These are phyloP conservation scores for Fraxinus pennsylvanica DNA, from an alignment of 257 asterid species.

Conservation along the genomic window DNA sequence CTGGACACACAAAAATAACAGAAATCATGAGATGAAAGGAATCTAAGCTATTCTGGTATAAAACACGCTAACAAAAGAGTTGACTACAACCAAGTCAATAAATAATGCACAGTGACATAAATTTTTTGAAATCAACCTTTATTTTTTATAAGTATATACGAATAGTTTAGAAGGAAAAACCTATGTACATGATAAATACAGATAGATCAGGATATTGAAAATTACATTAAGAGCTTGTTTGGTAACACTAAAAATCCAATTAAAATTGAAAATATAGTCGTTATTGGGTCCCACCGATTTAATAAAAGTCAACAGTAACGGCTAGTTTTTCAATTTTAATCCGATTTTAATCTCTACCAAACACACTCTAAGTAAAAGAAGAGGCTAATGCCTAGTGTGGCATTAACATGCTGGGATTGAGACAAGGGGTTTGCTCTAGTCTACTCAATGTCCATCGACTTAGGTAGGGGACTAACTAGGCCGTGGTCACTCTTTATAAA, in stretches of 20 bases:
- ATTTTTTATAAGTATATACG: background rate
- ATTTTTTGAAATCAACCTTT: background rate
- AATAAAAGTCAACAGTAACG: too few species aligned
- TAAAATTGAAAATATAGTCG: too few species aligned
- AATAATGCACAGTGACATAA: background rate
- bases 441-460: background rate
- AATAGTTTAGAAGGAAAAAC: background rate
- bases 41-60: background rate
- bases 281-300: too few species aligned
- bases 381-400: background rate
- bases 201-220: background rate
- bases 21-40: slow-evolving; percentile 20
- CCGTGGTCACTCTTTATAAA: background rate
- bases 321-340: too few species aligned
- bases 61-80: slow-evolving; percentile 8
- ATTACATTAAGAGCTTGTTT: too few species aligned
- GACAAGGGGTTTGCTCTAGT: background rate
- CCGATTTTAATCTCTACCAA: too few species aligned
- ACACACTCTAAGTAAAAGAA: too few species aligned
- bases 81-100: slow-evolving; percentile 10
- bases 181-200: background rate
- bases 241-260: too few species aligned
- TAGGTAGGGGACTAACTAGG: background rate
- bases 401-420: background rate
- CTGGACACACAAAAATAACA: slow-evolving; percentile 43